A percentile compares a stretch with the other conserved stretches of the same genome.
phyloP scores from a whole-genome alignment of 352 stramenopile genomes.

The Pythium brassicae region DNA sequence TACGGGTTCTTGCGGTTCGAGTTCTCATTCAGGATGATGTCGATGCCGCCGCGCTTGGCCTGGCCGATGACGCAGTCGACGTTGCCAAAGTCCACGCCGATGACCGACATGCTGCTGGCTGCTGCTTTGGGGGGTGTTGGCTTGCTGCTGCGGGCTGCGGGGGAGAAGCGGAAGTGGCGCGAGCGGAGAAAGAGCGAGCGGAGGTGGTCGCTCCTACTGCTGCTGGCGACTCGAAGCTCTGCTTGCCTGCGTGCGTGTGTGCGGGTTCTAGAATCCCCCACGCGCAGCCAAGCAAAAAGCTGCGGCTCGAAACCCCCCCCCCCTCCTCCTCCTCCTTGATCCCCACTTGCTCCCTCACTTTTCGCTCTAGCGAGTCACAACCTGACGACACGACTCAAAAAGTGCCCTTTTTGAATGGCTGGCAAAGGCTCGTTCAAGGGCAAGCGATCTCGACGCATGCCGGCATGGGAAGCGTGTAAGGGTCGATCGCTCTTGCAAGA shows the following conservation, averaged over 20 bases:
- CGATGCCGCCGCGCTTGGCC: slow-evolving; percentile 95
- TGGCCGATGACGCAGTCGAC: slow-evolving; percentile 95
- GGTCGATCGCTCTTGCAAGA: no score
- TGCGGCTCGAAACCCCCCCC: no score
- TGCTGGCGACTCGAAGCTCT: no score
- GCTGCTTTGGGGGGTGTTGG: not conserved
- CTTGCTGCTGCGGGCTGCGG: slow-evolving; percentile 1
- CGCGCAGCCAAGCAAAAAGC: slow-evolving; percentile 2
- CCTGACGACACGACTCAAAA: no score
- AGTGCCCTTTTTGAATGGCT: no score
- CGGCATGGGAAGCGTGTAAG: no score
- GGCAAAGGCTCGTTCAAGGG: no score
- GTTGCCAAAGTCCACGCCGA: slow-evolving; percentile 97
- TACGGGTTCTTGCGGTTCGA: slow-evolving; percentile 98
- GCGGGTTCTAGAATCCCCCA: slow-evolving; percentile 23
- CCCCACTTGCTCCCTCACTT: no score
- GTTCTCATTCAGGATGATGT: slow-evolving; percentile 99
- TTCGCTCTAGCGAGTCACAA: no score
- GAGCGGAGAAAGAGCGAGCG: not conserved
- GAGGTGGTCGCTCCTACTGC: not conserved
- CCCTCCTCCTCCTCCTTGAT: no score
- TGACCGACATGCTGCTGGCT: slow-evolving; percentile 89
- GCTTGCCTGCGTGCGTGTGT: not conserved
- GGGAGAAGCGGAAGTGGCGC: slow-evolving; percentile 4
- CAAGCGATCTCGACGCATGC: no score